A percentile compares a stretch with the other conserved stretches of the same genome.
Evolutionary conservation across 2,329 filamentous ascomycete genomes (phyloP).

Genomic region (Clonostachys sp.): DNA sequence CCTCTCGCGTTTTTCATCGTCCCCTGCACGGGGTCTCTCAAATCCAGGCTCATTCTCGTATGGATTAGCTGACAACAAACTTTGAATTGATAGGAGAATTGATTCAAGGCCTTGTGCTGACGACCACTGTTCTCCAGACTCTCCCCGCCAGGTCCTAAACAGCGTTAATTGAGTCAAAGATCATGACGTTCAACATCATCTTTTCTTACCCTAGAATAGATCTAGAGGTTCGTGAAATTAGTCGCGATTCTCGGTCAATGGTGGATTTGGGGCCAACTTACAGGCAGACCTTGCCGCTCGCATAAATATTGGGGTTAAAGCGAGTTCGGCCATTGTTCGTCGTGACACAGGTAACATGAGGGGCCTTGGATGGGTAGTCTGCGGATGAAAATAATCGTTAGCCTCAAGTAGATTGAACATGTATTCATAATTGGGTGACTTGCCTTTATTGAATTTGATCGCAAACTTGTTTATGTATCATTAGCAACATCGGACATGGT

Average conservation of each 20-base stretch:
- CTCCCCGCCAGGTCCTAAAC: slow-evolving; percentile 82
- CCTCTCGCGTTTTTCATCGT: slow-evolving; percentile 69
- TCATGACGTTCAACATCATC: not conserved
- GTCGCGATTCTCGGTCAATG: not conserved
- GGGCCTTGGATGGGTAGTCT: slow-evolving; percentile 78
- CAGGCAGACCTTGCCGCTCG: slow-evolving; percentile 87
- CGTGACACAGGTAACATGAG: slow-evolving; percentile 63
- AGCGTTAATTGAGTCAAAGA: slow-evolving; percentile 5
- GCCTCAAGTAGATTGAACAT: not conserved
- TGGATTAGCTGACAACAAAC: slow-evolving; percentile 87
- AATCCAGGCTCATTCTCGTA: slow-evolving; percentile 97
- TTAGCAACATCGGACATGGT: not conserved
- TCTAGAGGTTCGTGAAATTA: slow-evolving; percentile 31
- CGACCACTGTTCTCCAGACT: slow-evolving; percentile 91
- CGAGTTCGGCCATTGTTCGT: slow-evolving; percentile 85
- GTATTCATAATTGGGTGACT: not conserved
- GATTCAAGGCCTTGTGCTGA: slow-evolving; percentile 94
- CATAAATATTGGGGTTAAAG: slow-evolving; percentile 97
- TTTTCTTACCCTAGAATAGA: slow-evolving; percentile 74
- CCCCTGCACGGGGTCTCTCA: slow-evolving; percentile 62
- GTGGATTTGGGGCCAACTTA: slow-evolving; percentile 38
- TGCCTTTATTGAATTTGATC: slow-evolving; percentile 73
- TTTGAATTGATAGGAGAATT: slow-evolving; percentile 91
- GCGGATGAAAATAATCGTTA: slow-evolving; percentile 3
- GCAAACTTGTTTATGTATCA: slow-evolving; percentile 50